phyloP scores from a whole-genome alignment of 2,329 filamentous ascomycete species.

The Juglanconis sp. region DNA sequence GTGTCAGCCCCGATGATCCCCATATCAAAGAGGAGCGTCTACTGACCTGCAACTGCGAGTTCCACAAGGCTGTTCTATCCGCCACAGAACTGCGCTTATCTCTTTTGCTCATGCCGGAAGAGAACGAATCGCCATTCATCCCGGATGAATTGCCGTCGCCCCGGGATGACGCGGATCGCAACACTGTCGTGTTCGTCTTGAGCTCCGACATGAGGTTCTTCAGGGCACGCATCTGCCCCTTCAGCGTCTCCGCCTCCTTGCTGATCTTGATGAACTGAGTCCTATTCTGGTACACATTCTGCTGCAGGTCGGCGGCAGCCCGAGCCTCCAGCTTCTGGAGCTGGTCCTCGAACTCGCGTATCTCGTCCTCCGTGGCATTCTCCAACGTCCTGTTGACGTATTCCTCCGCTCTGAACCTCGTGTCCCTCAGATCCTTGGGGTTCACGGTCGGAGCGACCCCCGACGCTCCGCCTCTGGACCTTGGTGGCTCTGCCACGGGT shows the following conservation, averaged over 20 bases:
- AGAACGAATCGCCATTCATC: slow-evolving; percentile 46
- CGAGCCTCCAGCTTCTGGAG: slow-evolving; percentile 74
- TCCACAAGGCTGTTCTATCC: slow-evolving; percentile 65
- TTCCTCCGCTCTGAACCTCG: slow-evolving; percentile 53
- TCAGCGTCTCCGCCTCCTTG: slow-evolving; percentile 97
- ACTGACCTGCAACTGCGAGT: slow-evolving; percentile 61
- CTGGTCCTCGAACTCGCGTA: slow-evolving; percentile 74
- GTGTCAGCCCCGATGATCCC: neutral
- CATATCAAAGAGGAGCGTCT: neutral
- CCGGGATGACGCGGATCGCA: slow-evolving; percentile 57
- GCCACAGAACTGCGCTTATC: slow-evolving; percentile 89
- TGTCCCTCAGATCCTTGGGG: slow-evolving; percentile 73
- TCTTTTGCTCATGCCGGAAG: slow-evolving; percentile 58
- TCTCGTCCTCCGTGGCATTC: slow-evolving; percentile 84
- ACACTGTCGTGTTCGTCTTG: slow-evolving; percentile 69
- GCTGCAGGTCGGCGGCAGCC: slow-evolving; percentile 80
- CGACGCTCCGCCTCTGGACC: slow-evolving; percentile 36
- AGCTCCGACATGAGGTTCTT: slow-evolving; percentile 90
- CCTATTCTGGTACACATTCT: slow-evolving; percentile 94
- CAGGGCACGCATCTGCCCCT: slow-evolving; percentile 89
- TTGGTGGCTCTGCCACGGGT: slow-evolving; percentile 7
- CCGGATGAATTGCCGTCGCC: slow-evolving; percentile 45
- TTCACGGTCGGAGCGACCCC: slow-evolving; percentile 67
- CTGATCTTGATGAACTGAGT: slow-evolving; percentile 99
- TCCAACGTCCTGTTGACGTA: slow-evolving; percentile 69